A percentile compares a stretch with the other conserved stretches of the same genome.
These are phyloP conservation scores for Coemansia sp. DNA, from an alignment of 192 early-diverging fungal species.

Conservation along the genomic window DNA sequence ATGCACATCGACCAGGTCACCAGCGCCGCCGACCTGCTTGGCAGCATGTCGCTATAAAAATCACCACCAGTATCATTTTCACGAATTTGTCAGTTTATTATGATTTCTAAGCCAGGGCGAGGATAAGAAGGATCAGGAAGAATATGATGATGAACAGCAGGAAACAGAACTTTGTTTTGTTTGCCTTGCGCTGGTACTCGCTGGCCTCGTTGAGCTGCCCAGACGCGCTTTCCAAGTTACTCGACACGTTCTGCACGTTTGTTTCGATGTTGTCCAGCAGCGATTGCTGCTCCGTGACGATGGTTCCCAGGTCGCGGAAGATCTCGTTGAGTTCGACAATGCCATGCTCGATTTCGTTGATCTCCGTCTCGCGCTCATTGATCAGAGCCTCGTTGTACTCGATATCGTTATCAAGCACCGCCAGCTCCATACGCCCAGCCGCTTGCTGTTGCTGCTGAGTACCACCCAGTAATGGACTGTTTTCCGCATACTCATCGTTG, in stretches of 20 bases:
- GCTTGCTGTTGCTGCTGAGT: slow-evolving; percentile 30
- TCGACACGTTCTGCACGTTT: slow-evolving; percentile 82
- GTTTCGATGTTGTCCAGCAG: slow-evolving; percentile 93
- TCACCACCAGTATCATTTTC: too few relatives aligned
- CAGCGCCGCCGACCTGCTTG: slow-evolving; percentile 47
- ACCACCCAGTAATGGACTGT: slow-evolving; percentile 24
- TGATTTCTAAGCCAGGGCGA: slow-evolving; percentile 42
- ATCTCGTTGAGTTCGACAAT: slow-evolving; percentile 96
- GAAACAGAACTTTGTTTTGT: slow-evolving; percentile 83
- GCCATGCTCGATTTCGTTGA: slow-evolving; percentile 88
- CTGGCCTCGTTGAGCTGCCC: slow-evolving; percentile 80
- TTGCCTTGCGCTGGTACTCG: slow-evolving; percentile 72
- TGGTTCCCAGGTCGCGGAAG: slow-evolving; percentile 91
- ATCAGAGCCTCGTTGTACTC: slow-evolving; percentile 95
- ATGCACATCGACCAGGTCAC: slow-evolving; percentile 53
- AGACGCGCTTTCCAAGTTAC: slow-evolving; percentile 77
- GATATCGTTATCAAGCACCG: slow-evolving; percentile 84
- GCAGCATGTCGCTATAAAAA: slow-evolving; percentile 34
- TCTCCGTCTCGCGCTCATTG: slow-evolving; percentile 89
- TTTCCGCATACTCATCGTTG: slow-evolving; percentile 24
- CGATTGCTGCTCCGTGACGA: slow-evolving; percentile 97
- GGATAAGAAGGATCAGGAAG: slow-evolving; percentile 59
- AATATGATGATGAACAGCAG: slow-evolving; percentile 75
- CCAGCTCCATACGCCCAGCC: slow-evolving; percentile 59
- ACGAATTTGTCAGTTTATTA: too few relatives aligned